Percentiles rank a stretch among this genome's conserved stretches.
Conservation (phyloP, 164 flowering plant species). For the Magnolia kwangsiensis region DNA sequence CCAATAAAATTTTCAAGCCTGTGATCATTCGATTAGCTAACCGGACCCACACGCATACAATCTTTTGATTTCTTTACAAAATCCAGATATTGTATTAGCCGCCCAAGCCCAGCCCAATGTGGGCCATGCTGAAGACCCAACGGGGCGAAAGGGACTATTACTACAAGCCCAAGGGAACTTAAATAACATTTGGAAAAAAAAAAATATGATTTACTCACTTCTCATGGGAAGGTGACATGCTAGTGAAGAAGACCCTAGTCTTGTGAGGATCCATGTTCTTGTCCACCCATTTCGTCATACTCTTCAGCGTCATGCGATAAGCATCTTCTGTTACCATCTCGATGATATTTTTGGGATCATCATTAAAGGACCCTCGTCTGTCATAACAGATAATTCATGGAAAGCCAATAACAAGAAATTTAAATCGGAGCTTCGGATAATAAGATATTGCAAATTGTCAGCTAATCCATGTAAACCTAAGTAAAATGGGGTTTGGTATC, state of each 20-base stretch:
- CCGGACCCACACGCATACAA: too few species aligned
- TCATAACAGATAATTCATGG: slow-evolving; percentile 2
- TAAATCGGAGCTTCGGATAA: neutral
- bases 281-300: slow-evolving; percentile 71
- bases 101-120: too few species aligned
- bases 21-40: too few species aligned
- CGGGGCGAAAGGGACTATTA: neutral
- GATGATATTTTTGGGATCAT: slow-evolving; percentile 39
- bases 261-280: slow-evolving; percentile 52
- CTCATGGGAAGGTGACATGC: slow-evolving; percentile 75
- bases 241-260: slow-evolving; percentile 64
- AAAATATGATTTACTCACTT: slow-evolving; percentile 32
- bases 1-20: too few species aligned
- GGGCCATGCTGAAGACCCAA: neutral
- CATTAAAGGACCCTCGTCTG: slow-evolving; percentile 60
- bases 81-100: too few species aligned
- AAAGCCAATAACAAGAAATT: neutral
- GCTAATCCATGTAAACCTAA: too few species aligned
- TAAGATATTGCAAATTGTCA: too few species aligned
- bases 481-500: too few species aligned
- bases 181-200: too few species aligned
- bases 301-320: slow-evolving; percentile 62
- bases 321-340: slow-evolving; percentile 59
- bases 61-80: too few species aligned
- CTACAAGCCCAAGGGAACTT: neutral